These are phyloP conservation scores for Scutellaria minor DNA, from an alignment of 257 asterid species.

Conservation along the genomic window DNA sequence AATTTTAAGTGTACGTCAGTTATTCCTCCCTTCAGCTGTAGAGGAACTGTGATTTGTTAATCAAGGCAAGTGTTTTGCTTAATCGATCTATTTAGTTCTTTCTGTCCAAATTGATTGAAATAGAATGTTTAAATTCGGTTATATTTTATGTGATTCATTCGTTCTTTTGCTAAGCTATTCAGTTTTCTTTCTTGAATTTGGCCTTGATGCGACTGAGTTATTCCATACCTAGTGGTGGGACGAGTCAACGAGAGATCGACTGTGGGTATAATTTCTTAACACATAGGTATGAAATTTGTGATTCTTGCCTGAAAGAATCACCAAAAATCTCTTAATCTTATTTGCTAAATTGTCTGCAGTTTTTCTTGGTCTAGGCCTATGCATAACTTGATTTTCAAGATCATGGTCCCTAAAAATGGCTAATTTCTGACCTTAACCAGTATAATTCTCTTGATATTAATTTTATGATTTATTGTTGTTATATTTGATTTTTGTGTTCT, in stretches of 20 bases:
- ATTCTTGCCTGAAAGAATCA: neutral
- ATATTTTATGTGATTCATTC: conserved; percentile 36
- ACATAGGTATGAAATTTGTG: neutral
- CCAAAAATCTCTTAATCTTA: neutral
- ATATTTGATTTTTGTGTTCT: neutral
- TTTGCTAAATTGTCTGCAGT: conserved; percentile 1
- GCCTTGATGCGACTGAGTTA: neutral
- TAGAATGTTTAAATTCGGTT: neutral
- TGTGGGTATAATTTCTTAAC: neutral
- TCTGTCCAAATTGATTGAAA: neutral
- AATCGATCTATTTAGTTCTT: neutral
- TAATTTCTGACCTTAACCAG: neutral
- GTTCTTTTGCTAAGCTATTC: neutral
- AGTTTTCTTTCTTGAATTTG: conserved; percentile 4
- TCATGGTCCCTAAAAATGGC: neutral
- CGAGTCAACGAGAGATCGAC: neutral
- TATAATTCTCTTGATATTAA: neutral
- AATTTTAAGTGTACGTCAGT: neutral
- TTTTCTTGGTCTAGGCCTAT: conserved; percentile 22
- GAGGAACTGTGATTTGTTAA: neutral
- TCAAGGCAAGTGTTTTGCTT: neutral
- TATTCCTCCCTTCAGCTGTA: neutral
- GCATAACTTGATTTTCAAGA: neutral
- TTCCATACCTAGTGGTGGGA: neutral
- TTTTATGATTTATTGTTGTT: conserved; percentile 6